Evolutionary conservation across 2,329 filamentous ascomycete genomes (phyloP).

Genomic region (Sclerotinia nivalis): DNA sequence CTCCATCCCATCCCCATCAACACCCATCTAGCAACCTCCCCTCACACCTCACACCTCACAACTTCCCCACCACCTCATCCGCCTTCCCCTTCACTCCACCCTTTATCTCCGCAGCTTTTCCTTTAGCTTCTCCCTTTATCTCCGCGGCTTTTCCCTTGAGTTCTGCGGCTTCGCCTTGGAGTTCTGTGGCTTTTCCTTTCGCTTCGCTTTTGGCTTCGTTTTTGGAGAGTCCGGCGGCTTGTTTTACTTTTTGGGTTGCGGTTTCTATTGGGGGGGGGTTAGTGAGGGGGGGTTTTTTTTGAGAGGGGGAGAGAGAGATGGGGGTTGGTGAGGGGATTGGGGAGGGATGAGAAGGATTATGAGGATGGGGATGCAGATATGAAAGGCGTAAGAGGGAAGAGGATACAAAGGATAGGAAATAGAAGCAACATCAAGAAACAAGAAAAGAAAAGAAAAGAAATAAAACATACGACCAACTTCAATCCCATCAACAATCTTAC

Average conservation of each 20-base stretch:
- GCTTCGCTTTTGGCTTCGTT: slow-evolving; percentile 41
- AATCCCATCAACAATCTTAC: slow-evolving; percentile 63
- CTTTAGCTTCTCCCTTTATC: slow-evolving; percentile 42
- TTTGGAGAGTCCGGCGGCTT: slow-evolving; percentile 44
- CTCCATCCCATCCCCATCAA: not conserved
- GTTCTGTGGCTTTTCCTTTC: slow-evolving; percentile 33
- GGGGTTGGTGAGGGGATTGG: not conserved
- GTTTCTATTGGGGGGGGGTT: slow-evolving; percentile 38
- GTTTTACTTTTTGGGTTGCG: slow-evolving; percentile 51
- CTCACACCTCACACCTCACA: not conserved
- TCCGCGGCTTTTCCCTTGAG: slow-evolving; percentile 49
- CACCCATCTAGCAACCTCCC: not conserved
- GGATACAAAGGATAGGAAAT: too few species aligned
- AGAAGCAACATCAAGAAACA: too few species aligned
- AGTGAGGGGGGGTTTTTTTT: not conserved
- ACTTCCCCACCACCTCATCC: not conserved
- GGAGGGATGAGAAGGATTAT: not conserved
- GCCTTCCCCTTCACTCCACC: slow-evolving; percentile 42
- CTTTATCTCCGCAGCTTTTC: slow-evolving; percentile 45
- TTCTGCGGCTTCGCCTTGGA: slow-evolving; percentile 43
- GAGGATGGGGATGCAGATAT: not conserved
- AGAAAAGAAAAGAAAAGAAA: not conserved
- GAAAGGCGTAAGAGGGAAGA: too few species aligned
- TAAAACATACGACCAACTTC: slow-evolving; percentile 54
- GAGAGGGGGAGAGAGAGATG: too few species aligned